A percentile compares a stretch with the other conserved stretches of the same genome.
Conservation (phyloP, 1,284 basidiomycete species). For the Tilletia indica region DNA sequence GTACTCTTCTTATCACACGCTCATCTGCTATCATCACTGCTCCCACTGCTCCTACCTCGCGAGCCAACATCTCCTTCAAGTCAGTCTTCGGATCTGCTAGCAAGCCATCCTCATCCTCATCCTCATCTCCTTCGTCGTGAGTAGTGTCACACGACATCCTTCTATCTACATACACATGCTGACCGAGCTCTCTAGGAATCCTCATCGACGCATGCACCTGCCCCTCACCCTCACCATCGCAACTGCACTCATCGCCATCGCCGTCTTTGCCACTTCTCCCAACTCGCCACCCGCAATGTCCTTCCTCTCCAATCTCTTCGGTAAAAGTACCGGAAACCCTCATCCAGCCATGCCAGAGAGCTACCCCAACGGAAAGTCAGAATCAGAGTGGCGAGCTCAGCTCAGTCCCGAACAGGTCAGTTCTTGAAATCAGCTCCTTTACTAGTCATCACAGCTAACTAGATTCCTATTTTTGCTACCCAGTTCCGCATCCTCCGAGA, state of each 20-base stretch:
- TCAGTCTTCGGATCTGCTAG: constrained; percentile 11
- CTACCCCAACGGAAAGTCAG: constrained; percentile 64
- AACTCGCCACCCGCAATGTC: constrained; percentile 8
- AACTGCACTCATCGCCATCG: not conserved
- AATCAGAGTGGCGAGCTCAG: constrained; percentile 81
- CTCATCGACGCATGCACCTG: not conserved
- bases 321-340: not conserved
- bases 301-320: constrained; percentile 8
- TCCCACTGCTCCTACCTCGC: not conserved
- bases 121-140: not conserved
- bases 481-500: constrained; percentile 81
- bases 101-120: not conserved
- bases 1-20: not conserved
- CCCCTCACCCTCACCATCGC: not conserved
- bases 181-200: not conserved
- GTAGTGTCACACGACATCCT: not conserved
- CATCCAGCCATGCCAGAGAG: constrained; percentile 13
- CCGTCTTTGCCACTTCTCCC: not conserved
- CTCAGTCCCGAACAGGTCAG: constrained; percentile 77
- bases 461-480: constrained; percentile 14
- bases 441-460: not conserved
- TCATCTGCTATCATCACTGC: not conserved
- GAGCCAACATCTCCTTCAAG: not conserved
- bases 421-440: constrained; percentile 21
- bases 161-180: not conserved